Evolutionary conservation across 2,329 filamentous ascomycete species (phyloP), one percentile per base, ranked within the genome.

Genomic region (Karstenula rhodostoma): DNA sequence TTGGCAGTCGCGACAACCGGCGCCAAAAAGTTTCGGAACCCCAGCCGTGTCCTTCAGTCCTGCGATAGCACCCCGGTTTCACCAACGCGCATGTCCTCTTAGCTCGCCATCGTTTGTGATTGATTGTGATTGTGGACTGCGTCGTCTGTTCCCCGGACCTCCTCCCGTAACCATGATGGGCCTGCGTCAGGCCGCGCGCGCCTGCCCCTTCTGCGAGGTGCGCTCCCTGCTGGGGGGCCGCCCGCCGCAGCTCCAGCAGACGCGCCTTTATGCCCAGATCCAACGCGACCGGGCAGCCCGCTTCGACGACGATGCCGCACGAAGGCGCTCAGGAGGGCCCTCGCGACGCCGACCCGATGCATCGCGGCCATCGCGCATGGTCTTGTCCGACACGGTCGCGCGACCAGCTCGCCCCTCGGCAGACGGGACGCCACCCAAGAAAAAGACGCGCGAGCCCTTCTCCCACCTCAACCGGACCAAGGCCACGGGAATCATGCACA

Each of bases 311-410:
- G 40, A 43, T n/a, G 55, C 58, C 33, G 29, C 51, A 42, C 60
- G 50, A 42, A 57, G 50, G 8, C 65, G 22, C 25, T 57, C 58
- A 37, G 58, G 59, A 50, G 60, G 59, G 33, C 62, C 53, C 33
- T 57, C 60, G 10, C 59, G 56, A 17, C 47, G 59, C 42, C 52
- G 65, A 10, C 67, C 62, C 37, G 66, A 81, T 58, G 79, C 78
- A 64, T 78, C 79, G 27, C 73, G 74, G 46, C 84, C 83, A 0
- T 81, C 83, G 19, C 68, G 73, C 49, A 86, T 86, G 82, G 74
- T 78, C 7, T 77, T 87, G 22, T 85, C 84, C 12, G 76, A 78
- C 35, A 66, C 67, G 0, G 75, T 77, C 49, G 67, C 63, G 19
- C 67, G 64, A n/a, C 58, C 69, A 17, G 60, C 64, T 3, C 64